Evolutionary conservation across 768 basidiomycete genomes (phyloP).

Genomic region (Phylloporus sp.): DNA sequence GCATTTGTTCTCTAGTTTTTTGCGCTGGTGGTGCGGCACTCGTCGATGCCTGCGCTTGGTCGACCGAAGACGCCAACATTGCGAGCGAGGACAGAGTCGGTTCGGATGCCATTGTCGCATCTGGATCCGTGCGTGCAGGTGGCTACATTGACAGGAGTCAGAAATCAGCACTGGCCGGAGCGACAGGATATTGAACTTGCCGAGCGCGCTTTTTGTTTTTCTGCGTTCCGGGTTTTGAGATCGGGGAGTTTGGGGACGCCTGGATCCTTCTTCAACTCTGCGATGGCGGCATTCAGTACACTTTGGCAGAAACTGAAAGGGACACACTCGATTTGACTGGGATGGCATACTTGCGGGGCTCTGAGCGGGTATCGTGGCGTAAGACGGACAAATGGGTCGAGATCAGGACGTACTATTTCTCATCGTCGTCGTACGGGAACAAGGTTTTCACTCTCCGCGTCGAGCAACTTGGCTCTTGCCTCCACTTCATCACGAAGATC

Average conservation of each 20-base stretch:
- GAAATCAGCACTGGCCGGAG: background rate
- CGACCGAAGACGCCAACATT: constrained; percentile 38
- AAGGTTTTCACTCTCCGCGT: constrained; percentile 12
- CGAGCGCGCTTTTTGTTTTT: constrained; percentile 40
- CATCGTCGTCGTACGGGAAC: constrained; percentile 15
- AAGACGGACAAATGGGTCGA: background rate
- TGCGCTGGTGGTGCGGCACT: constrained; percentile 28
- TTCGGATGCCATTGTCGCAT: constrained; percentile 69
- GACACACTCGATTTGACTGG: constrained; percentile 26
- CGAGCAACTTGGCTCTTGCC: too few relatives aligned
- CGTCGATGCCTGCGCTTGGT: constrained; percentile 19
- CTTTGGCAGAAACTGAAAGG: background rate
- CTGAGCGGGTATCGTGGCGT: constrained; percentile 7
- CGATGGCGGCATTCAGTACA: background rate
- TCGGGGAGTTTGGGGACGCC: constrained; percentile 80
- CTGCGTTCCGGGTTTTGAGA: constrained; percentile 56
- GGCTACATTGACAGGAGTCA: constrained; percentile 10
- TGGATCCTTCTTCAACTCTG: constrained; percentile 85
- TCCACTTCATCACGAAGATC: too few relatives aligned
- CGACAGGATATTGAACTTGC: constrained; percentile 30
- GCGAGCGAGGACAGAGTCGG: constrained; percentile 63
- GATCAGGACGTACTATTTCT: constrained; percentile 27
- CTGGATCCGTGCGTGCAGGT: constrained; percentile 36
- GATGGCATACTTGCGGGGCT: constrained; percentile 21
- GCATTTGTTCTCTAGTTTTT: constrained; percentile 66